A percentile compares a stretch with the other conserved stretches of the same genome.
Evolutionary conservation across 495 filamentous ascomycete species (phyloP).

Genomic region (Lasiosphaeriaceae sp.): DNA sequence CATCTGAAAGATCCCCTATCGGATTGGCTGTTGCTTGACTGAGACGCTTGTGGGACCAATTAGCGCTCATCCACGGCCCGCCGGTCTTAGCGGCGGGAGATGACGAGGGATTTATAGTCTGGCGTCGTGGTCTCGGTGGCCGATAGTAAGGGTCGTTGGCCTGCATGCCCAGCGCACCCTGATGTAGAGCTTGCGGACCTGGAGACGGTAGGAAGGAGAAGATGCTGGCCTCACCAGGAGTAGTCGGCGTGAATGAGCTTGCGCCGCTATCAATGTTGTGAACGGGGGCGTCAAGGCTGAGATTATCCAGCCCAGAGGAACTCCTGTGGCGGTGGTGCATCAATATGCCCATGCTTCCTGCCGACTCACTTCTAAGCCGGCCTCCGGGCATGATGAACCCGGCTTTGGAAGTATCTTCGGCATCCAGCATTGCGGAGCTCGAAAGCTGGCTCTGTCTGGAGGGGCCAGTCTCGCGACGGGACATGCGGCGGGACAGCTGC

Average conservation of each 20-base stretch:
- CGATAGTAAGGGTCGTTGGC: conserved; percentile 76
- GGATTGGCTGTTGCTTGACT: conserved; percentile 30
- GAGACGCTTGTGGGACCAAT: conserved; percentile 45
- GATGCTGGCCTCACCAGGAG: conserved; percentile 61
- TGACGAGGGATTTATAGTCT: conserved; percentile 49
- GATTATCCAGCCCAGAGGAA: conserved; percentile 40
- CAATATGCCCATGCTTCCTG: conserved; percentile 70
- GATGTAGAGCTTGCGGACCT: conserved; percentile 32
- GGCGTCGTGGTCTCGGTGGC: conserved; percentile 66
- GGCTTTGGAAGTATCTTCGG: conserved; percentile 60
- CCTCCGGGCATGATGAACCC: conserved; percentile 59
- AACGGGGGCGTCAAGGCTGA: conserved; percentile 37
- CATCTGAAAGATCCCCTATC: conserved; percentile 29
- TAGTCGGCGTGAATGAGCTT: conserved; percentile 64
- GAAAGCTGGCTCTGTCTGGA: conserved; percentile 75
- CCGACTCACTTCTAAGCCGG: conserved; percentile 75
- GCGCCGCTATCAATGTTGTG: conserved; percentile 34
- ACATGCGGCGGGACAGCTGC: conserved; percentile 75
- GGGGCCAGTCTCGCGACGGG: conserved; percentile 51
- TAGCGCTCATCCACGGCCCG: conserved; percentile 49
- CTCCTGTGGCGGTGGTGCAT: conserved; percentile 43
- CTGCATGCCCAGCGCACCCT: conserved; percentile 43
- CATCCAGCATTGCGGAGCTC: conserved; percentile 70
- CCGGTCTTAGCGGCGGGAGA: conserved; percentile 33
- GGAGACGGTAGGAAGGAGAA: conserved; percentile 66